Conservation (phyloP, 2,329 filamentous ascomycete species). For the Aspergillus brunneoviolaceus region DNA sequence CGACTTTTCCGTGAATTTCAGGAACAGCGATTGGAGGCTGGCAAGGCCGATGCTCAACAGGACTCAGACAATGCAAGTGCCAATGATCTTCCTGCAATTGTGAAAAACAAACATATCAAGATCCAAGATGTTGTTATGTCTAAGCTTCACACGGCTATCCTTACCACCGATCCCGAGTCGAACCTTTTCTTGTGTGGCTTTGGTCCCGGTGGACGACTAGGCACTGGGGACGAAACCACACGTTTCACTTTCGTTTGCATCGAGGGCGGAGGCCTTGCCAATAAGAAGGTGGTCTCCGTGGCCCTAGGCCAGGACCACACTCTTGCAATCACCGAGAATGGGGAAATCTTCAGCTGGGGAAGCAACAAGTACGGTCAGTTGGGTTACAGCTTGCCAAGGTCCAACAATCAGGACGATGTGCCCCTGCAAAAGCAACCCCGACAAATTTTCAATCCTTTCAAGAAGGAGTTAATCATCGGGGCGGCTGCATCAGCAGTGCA, state of each 20-base stretch:
- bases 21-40: constrained; percentile 38
- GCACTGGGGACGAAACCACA: constrained; percentile 85
- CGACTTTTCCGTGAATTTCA: constrained; percentile 70
- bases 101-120: constrained; percentile 69
- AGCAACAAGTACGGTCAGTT: constrained; percentile 82
- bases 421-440: constrained; percentile 77
- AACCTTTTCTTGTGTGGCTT: constrained; percentile 94
- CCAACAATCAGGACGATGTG: constrained; percentile 69
- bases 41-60: constrained; percentile 22
- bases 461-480: constrained; percentile 78
- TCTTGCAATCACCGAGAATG: constrained; percentile 77
- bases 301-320: constrained; percentile 91
- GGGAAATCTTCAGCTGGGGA: constrained; percentile 95
- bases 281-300: constrained; percentile 72
- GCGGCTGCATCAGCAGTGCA: constrained; percentile 87
- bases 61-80: constrained; percentile 41
- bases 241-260: constrained; percentile 83
- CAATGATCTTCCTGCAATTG: constrained; percentile 67
- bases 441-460: constrained; percentile 88
- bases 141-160: constrained; percentile 84
- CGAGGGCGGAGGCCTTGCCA: constrained; percentile 68
- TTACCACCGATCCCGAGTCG: constrained; percentile 82
- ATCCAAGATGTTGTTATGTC: constrained; percentile 84
- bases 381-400: constrained; percentile 72
- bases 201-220: constrained; percentile 83